Base-by-base conservation (phyloP, 139 green algal genomes). In the Auxenochlorella pyrenoidosa region DNA sequence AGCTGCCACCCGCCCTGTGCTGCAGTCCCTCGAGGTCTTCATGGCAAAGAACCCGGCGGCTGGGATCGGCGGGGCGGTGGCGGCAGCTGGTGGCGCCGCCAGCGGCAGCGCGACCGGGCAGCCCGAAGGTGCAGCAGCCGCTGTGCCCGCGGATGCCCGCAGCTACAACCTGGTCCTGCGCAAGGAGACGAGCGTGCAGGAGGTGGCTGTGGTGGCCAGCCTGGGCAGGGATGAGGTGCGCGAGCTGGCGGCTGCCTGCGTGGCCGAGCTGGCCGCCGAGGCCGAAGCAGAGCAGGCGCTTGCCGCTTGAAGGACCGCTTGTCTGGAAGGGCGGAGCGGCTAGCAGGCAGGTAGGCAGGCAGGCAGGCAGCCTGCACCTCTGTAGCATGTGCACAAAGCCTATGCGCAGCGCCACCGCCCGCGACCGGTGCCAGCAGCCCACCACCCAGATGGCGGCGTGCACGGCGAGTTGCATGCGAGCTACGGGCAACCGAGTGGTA, bases 131-230 rank as follows among this genome's bases (percentile, higher is more conserved):
- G 36, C 79, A 16, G 80, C 82, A 43, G 66, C 32, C 10, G 40
- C 26, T 6, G 40, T 51, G 65, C 41, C 40, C n/a, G 26, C 24
- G 10, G 58, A 19, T 13, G 58, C 79, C 0, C 2, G 5, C 44
- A 89, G 40, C 36, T 87, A 78, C 66, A 86, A 82, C 60, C 60
- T 91, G 34, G 77, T 89, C 54, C 44, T 91, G 54, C 75, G 88
- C 44, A 66, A 82, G 59, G 88, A 71, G 54, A 70, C 36, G 36
- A 83, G 75, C 43, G 88, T 89, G 60, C 88, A 91, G 76, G 88
- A 89, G 65, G 79, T 90, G 30, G 79, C 66, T 2, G 2, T 90
- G 58, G 5, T 44, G 8, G 63, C 77, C 51, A 72, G 12, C 4
- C 38, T 86, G 59, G 19, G 10, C 34, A 54, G 86, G 43, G 79